Evolutionary conservation across 176 grass and related monocot species (phyloP).

Genomic region (Dactylis glomerata): DNA sequence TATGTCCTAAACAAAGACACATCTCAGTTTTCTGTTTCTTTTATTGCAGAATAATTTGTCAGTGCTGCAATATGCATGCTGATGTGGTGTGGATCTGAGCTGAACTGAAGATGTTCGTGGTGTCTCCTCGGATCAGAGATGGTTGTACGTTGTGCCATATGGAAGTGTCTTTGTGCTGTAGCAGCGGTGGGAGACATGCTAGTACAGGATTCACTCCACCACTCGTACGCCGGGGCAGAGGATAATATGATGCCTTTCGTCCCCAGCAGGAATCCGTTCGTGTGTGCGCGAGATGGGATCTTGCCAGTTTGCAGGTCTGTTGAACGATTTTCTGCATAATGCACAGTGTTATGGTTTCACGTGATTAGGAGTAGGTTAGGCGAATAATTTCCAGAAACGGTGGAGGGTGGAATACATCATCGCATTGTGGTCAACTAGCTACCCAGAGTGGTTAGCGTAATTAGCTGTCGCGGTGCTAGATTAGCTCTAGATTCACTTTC

Average conservation of each 20-base stretch:
- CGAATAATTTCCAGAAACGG: no score
- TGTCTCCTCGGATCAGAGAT: not conserved
- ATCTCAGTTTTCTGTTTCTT: not conserved
- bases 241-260: not conserved
- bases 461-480: no score
- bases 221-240: not conserved
- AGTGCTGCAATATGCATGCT: not conserved
- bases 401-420: no score
- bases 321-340: no score
- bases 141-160: slow-evolving; percentile 17
- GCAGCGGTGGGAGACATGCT: slow-evolving; percentile 36
- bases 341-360: not conserved
- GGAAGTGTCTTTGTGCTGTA: slow-evolving; percentile 46
- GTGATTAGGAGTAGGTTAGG: not conserved
- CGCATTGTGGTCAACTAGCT: no score
- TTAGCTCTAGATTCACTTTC: no score
- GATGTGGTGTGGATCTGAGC: slow-evolving; percentile 19
- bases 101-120: not conserved
- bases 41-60: not conserved
- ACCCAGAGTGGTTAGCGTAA: no score
- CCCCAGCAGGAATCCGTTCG: not conserved
- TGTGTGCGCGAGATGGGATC: slow-evolving; percentile 18
- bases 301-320: not conserved
- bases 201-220: slow-evolving; percentile 38
- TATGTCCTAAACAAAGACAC: not conserved